Evolutionary conservation across 352 stramenopile species (phyloP), one percentile per base, ranked within the genome.

Genomic region (Hyphochytrium catenoides): DNA sequence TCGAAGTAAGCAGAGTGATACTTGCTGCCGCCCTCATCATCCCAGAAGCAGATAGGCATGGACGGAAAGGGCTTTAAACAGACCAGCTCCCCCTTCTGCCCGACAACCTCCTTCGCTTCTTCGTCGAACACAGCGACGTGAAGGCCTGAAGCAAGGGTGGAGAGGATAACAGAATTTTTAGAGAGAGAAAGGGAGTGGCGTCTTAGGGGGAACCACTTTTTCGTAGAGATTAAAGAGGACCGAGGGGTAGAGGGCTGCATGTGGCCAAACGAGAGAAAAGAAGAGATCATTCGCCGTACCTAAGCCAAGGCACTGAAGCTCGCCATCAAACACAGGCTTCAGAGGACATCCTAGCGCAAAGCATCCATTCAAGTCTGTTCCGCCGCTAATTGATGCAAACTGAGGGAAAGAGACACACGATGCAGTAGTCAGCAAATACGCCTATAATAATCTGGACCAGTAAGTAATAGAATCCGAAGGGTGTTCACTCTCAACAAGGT

Each of bases 21-120:
- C 50, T 78, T 81, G 28, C 48, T 52, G n/a, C 67, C 65, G 22
- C 56, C 65, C 1, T 34, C 48, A 31, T 84, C 70, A 35, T 68
- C 68, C 62, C 62, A 76, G 36, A 84, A 84, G 46, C 61, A 50
- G 3, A 78, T 46, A 26, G 70, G 70, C 65, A 79, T 78, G 6
- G 65, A 81, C 24, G 70, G 67, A 46, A 85, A 85, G 14, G 70
- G 67, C 45, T 72, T 67, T 42, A 55, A 52, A 36, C 62, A 75
- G 12, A 74, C 57, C 14, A 76, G 44, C 26, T 75, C 65, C 18
- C 60, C 62, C 42, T 77, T 53, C 21, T 55, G 41, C 40, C 60
- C 27, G 33, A 46, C 17, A 3, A 74, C 36, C 26, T 64, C 38
- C 17, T 70, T 54, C 18, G 49, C 57, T 23, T 71, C 46, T 43